Evolutionary conservation across 2,329 filamentous ascomycete species (phyloP).

Genomic region (Exophiala sp.): DNA sequence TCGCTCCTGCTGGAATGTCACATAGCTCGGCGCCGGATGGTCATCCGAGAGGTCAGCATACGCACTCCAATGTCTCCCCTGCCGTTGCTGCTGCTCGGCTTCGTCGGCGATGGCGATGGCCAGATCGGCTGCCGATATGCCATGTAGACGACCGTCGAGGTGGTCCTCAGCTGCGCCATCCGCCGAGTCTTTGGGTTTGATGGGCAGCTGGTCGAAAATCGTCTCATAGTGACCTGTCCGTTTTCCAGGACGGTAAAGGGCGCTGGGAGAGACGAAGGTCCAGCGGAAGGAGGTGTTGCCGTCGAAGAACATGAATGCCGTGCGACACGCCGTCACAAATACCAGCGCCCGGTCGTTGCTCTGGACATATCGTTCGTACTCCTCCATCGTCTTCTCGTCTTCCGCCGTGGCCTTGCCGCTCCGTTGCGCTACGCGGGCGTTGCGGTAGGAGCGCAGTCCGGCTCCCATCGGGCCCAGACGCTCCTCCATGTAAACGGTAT

Average conservation of each 20-base stretch:
- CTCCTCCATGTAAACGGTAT: slow-evolving; percentile 2
- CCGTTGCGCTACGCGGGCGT: neutral
- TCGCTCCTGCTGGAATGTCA: too few species aligned
- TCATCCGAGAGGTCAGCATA: neutral
- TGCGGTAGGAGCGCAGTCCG: neutral
- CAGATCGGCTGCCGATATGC: slow-evolving; percentile 2
- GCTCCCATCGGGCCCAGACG: neutral
- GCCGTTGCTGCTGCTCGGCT: neutral
- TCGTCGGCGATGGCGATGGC: slow-evolving; percentile 5
- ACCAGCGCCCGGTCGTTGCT: neutral
- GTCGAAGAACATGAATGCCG: slow-evolving; percentile 7
- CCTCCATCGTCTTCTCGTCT: neutral
- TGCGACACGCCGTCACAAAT: slow-evolving; percentile 2
- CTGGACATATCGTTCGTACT: neutral
- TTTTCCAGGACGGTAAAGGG: neutral
- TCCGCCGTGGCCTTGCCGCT: neutral
- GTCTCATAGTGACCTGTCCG: neutral
- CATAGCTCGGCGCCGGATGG: neutral
- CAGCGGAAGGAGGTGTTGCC: slow-evolving; percentile 5
- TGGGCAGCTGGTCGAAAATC: neutral
- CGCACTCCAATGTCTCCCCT: slow-evolving; percentile 4
- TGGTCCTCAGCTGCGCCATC: neutral
- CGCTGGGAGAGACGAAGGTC: slow-evolving; percentile 5
- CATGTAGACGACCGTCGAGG: slow-evolving; percentile 1
- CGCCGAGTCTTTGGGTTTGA: too few species aligned